Conservation (phyloP, 139 green algal species). For the Tetradesmus lagerheimii region DNA sequence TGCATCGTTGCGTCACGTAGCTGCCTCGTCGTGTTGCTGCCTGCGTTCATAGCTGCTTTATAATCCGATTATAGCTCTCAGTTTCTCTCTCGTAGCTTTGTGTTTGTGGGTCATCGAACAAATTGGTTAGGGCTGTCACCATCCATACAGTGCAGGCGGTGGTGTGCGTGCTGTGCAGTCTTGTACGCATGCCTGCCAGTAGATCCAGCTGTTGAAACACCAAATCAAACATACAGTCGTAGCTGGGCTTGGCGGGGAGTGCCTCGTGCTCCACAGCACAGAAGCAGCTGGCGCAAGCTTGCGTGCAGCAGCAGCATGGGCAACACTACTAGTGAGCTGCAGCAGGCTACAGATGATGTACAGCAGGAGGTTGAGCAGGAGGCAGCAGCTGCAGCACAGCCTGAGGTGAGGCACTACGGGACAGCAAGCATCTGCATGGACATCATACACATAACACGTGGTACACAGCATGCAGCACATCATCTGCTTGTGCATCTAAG, state of each 20-base stretch:
- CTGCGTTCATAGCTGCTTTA: not conserved
- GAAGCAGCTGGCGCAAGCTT: not conserved
- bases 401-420: not conserved
- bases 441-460: too few relatives aligned
- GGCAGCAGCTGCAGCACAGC: not conserved
- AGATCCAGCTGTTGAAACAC: not conserved
- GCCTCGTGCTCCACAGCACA: not conserved
- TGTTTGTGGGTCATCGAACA: not conserved
- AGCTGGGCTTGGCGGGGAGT: not conserved
- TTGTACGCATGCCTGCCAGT: not conserved
- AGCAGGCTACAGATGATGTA: conserved; percentile 34
- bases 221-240: not conserved
- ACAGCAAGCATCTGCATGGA: not conserved
- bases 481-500: too few relatives aligned
- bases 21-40: not conserved
- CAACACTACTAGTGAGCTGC: conserved; percentile 38
- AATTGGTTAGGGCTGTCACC: not conserved
- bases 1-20: not conserved
- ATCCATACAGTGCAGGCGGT: not conserved
- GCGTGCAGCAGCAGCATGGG: conserved; percentile 19
- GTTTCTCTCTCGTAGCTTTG: too few relatives aligned
- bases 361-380: conserved; percentile 24
- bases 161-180: not conserved
- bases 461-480: too few relatives aligned
- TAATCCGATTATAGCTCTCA: too few relatives aligned